Evolutionary conservation across 140 eudicot genomes (phyloP).

Genomic region (Senecio squalidus): DNA sequence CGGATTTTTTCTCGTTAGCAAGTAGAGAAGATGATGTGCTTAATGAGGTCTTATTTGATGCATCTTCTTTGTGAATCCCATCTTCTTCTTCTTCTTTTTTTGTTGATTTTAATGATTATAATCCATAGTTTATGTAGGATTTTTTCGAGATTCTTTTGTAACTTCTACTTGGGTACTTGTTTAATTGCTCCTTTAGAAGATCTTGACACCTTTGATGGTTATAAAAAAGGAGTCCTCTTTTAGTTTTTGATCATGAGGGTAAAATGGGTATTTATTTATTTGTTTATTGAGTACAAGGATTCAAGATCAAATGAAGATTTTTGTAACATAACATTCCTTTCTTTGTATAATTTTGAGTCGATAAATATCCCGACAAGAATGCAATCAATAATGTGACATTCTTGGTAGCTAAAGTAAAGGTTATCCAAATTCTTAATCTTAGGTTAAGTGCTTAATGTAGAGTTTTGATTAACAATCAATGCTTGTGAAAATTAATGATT

Average conservation of each 20-base stretch:
- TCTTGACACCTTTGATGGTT: slow-evolving; percentile 30
- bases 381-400: slow-evolving; percentile 10
- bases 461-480: neutral
- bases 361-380: too few relatives aligned
- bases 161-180: slow-evolving; percentile 27
- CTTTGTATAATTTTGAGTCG: too few relatives aligned
- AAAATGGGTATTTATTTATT: slow-evolving; percentile 22
- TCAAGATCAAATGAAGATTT: slow-evolving; percentile 23
- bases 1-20: slow-evolving; percentile 50
- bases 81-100: too few relatives aligned
- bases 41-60: slow-evolving; percentile 83
- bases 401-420: slow-evolving; percentile 9
- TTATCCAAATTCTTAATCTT: neutral
- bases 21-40: slow-evolving; percentile 89
- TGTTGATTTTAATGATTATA: slow-evolving; percentile 28
- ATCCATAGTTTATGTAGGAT: slow-evolving; percentile 33
- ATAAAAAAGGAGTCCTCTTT: slow-evolving; percentile 23
- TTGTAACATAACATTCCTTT: slow-evolving; percentile 22
- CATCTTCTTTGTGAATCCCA: slow-evolving; percentile 58
- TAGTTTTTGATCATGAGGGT: slow-evolving; percentile 17
- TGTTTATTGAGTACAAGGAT: slow-evolving; percentile 32
- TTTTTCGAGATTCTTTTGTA: slow-evolving; percentile 26
- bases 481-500: neutral
- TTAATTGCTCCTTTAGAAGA: slow-evolving; percentile 35
- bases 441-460: neutral